Conservation (phyloP, 495 filamentous ascomycete species). For the Aspergillus steynii region DNA sequence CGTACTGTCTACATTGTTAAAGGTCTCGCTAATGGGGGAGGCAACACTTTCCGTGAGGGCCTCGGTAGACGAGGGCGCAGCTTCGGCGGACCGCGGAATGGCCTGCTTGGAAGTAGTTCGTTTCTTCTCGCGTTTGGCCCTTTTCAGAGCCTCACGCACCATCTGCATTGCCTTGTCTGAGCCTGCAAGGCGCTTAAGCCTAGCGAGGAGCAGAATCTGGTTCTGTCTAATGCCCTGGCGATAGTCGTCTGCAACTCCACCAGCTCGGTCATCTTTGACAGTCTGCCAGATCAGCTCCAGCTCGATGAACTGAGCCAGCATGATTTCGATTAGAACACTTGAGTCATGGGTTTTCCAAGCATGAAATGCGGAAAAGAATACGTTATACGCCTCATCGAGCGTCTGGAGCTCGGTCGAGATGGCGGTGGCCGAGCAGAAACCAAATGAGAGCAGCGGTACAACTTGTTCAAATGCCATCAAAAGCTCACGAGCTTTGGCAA, state of each 20-base stretch:
- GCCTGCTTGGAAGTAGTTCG: constrained; percentile 57
- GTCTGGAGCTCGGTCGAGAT: constrained; percentile 47
- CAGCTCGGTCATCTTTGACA: constrained; percentile 85
- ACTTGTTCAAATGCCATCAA: constrained; percentile 81
- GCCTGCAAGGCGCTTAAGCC: constrained; percentile 88
- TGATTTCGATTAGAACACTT: constrained; percentile 83
- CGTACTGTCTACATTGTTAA: constrained; percentile 40
- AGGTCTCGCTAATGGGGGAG: constrained; percentile 48
- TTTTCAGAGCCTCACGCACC: constrained; percentile 79
- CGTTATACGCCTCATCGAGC: constrained; percentile 63
- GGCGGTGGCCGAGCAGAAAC: constrained; percentile 41
- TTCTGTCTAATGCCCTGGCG: constrained; percentile 91
- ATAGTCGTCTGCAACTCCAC: constrained; percentile 86
- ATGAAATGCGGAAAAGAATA: constrained; percentile 89
- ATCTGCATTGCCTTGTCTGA: constrained; percentile 76
- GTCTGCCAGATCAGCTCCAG: constrained; percentile 95
- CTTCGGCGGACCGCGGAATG: constrained; percentile 51
- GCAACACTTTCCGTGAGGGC: constrained; percentile 43
- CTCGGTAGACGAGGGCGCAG: constrained; percentile 33
- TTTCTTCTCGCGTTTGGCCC: constrained; percentile 71
- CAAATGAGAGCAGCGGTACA: constrained; percentile 58
- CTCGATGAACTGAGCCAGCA: constrained; percentile 94
- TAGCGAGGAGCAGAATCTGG: constrained; percentile 81
- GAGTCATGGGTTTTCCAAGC: constrained; percentile 96
- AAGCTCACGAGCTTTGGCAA: constrained; percentile 83